phyloP scores from a whole-genome alignment of 768 basidiomycete species.

The Paxillus rubicundulus region DNA sequence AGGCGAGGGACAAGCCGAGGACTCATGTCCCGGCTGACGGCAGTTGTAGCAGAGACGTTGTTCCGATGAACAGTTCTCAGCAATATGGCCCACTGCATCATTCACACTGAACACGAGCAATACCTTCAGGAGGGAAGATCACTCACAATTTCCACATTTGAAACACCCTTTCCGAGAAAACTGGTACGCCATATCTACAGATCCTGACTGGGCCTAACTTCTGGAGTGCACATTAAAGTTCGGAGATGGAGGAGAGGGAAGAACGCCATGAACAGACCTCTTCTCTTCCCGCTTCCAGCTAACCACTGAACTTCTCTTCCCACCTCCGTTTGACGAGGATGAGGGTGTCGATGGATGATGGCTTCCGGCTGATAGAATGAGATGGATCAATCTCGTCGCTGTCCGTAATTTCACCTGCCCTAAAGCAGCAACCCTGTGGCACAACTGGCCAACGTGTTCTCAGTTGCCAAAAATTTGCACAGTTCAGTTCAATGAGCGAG shows the following conservation, averaged over 20 bases:
- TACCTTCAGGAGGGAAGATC: slow-evolving; percentile 9
- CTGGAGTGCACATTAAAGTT: slow-evolving; percentile 24
- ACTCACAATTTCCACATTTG: slow-evolving; percentile 90
- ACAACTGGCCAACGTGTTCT: slow-evolving; percentile 1
- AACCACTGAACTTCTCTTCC: slow-evolving; percentile 62
- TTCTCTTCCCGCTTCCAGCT: slow-evolving; percentile 73
- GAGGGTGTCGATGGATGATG: slow-evolving; percentile 39
- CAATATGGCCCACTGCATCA: slow-evolving; percentile 81
- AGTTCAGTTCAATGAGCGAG: too few species aligned
- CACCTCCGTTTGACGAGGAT: slow-evolving; percentile 63
- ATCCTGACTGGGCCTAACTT: slow-evolving; percentile 46
- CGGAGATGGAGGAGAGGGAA: slow-evolving; percentile 2
- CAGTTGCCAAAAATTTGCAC: not conserved
- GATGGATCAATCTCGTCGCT: slow-evolving; percentile 6
- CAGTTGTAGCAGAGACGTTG: slow-evolving; percentile 94
- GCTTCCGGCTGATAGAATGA: slow-evolving; percentile 16
- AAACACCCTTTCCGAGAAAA: slow-evolving; percentile 87
- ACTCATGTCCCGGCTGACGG: slow-evolving; percentile 92
- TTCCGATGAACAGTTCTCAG: slow-evolving; percentile 86
- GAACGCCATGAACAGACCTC: slow-evolving; percentile 44
- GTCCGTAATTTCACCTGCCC: slow-evolving; percentile 30
- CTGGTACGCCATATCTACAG: slow-evolving; percentile 68
- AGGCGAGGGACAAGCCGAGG: slow-evolving; percentile 81
- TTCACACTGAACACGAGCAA: slow-evolving; percentile 13
- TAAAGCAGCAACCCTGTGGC: slow-evolving; percentile 33